A percentile compares a stretch with the other conserved stretches of the same genome.
Conservation (phyloP, 2,329 filamentous ascomycete genomes). For the Clonostachys byssicola region DNA sequence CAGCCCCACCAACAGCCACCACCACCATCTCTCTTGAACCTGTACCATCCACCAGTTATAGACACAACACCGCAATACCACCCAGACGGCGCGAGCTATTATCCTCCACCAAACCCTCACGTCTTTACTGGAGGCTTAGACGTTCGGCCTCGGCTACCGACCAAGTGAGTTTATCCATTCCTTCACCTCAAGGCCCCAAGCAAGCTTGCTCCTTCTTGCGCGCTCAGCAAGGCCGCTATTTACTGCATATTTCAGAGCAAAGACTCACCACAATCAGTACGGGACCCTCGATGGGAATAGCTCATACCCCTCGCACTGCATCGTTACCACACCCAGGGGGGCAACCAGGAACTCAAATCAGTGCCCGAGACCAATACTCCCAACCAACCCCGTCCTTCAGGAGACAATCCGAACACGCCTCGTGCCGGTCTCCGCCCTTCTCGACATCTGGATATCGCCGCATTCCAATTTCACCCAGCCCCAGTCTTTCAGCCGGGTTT, state of each 20-base stretch:
- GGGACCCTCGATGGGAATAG: slow-evolving; percentile 49
- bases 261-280: slow-evolving; percentile 26
- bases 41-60: slow-evolving; percentile 46
- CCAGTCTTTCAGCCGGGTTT: slow-evolving; percentile 41
- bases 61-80: slow-evolving; percentile 42
- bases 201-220: not conserved
- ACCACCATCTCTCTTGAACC: slow-evolving; percentile 38
- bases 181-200: slow-evolving; percentile 1
- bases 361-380: slow-evolving; percentile 49
- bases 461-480: slow-evolving; percentile 48
- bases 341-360: slow-evolving; percentile 42
- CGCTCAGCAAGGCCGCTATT: too few species aligned
- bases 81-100: slow-evolving; percentile 44
- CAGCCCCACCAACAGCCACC: slow-evolving; percentile 34
- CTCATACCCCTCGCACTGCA: slow-evolving; percentile 43
- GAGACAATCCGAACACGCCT: slow-evolving; percentile 39
- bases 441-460: slow-evolving; percentile 37
- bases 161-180: slow-evolving; percentile 40
- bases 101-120: slow-evolving; percentile 32
- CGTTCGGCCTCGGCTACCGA: slow-evolving; percentile 48
- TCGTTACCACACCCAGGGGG: slow-evolving; percentile 43
- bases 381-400: slow-evolving; percentile 45
- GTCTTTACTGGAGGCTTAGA: slow-evolving; percentile 42
- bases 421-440: slow-evolving; percentile 48
- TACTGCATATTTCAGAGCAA: too few species aligned